Base-by-base conservation (phyloP, 2,329 filamentous ascomycete species). In the Sporothrix protearum region DNA sequence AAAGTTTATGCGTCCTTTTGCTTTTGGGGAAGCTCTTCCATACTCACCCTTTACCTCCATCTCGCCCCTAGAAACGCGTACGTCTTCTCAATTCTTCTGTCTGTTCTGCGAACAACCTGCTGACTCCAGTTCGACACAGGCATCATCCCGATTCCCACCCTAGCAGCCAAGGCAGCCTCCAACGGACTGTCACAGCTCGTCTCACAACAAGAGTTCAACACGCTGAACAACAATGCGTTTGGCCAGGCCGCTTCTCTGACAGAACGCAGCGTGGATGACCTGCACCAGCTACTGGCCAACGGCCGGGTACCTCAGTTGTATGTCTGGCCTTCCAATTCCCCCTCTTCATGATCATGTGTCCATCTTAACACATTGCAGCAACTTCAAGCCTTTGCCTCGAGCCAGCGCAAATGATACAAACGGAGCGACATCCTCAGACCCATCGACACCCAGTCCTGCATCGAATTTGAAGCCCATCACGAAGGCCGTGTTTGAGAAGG, bases 21-120 rank as follows among this genome's bases (percentile, higher is more conserved):
- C 86, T 3, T 86, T 96, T 14, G 87, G 91, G 71, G 91, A 96
- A 78, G 92, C 92, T 39, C 84, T 96, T 61, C 91, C 92, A n/a
- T 94, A 90, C 80, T 92, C 92, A 68, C 92, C 93, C 30, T 90
- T 95, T 78, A 92, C 90, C 66, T 93, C 92, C 3, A 91, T 94
- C 66, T 86, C 92, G 69, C 92, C 92, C 2, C 93, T 95, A 80
- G 88, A 91, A 79, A 87, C 91, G 75, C 89, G 92, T 94, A 81
- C 74, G 84, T 69, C 53, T 75, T 69, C 28, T 57, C 63, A 72
- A 66, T 73, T 39, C 2, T 45, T 66, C 63, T 72, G 12, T 19
- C 9, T 53, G 33, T 22, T 30, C 8, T n/a, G 47, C 16, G 36
- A 42, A 6, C 22, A 4, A 5, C 14, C 51, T 59, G 49, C 59